These are phyloP conservation scores for Pyracantha coccinea DNA, from an alignment of 331 rosid genomes.

Conservation along the genomic window DNA sequence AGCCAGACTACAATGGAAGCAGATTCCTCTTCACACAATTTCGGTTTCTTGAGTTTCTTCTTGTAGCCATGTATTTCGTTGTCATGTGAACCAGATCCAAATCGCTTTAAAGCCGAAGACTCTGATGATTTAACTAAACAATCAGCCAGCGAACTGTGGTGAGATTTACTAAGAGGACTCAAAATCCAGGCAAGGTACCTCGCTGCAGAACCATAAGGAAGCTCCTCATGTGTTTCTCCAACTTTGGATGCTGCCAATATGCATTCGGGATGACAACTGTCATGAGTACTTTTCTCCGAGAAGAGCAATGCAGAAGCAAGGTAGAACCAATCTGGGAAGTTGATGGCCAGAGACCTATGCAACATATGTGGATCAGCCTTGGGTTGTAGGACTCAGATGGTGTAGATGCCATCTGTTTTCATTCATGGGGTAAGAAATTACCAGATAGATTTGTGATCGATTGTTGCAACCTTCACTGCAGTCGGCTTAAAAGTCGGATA, in stretches of 20 bases:
- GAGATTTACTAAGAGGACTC: slow-evolving; percentile 18
- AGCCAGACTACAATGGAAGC: slow-evolving; percentile 17
- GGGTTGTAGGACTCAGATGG: slow-evolving; percentile 1
- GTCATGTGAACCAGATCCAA: slow-evolving; percentile 11
- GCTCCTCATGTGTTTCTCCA: slow-evolving; percentile 6
- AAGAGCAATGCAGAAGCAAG: slow-evolving; percentile 33
- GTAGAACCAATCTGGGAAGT: slow-evolving; percentile 34
- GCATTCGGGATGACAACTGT: slow-evolving; percentile 3
- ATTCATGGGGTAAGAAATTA: slow-evolving; percentile 15
- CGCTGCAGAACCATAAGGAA: slow-evolving; percentile 21
- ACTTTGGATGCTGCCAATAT: neutral
- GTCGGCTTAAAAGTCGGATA: slow-evolving; percentile 3
- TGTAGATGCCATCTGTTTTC: slow-evolving; percentile 5
- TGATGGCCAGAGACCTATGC: slow-evolving; percentile 38
- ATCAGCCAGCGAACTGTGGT: slow-evolving; percentile 18
- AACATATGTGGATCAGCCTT: slow-evolving; percentile 13
- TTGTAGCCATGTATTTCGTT: slow-evolving; percentile 10
- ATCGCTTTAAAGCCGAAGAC: slow-evolving; percentile 1
- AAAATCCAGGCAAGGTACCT: slow-evolving; percentile 35
- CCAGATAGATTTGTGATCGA: slow-evolving; percentile 37
- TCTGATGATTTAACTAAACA: slow-evolving; percentile 23
- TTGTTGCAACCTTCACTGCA: neutral
- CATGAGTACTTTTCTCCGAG: slow-evolving; percentile 2
- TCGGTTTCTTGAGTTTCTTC: slow-evolving; percentile 26
- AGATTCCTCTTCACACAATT: slow-evolving; percentile 6